Evolutionary conservation across 2,329 filamentous ascomycete genomes (phyloP).

Genomic region (Botrytis porri): DNA sequence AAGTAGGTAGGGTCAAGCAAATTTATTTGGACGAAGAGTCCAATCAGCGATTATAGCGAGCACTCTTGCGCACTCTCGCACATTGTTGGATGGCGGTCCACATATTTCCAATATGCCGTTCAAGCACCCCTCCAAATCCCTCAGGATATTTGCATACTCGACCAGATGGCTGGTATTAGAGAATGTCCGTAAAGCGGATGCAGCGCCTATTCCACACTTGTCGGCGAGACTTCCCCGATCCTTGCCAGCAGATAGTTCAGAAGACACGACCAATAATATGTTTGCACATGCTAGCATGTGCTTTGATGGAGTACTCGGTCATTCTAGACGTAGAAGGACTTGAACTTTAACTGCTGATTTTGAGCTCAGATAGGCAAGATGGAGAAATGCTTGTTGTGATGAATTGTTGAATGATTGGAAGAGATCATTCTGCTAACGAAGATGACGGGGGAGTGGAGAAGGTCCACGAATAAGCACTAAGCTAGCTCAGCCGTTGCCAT

Average conservation of each 20-base stretch:
- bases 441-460: constrained; percentile 8
- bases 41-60: constrained; percentile 1
- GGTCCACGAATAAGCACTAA: constrained; percentile 3
- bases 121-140: not conserved
- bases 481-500: not conserved
- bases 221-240: constrained; percentile 1
- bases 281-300: constrained; percentile 11
- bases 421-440: not conserved
- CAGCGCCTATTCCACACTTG: not conserved
- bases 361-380: not conserved
- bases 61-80: not conserved
- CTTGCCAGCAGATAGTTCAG: constrained; percentile 12
- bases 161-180: not conserved
- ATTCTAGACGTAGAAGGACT: not conserved
- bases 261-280: constrained; percentile 7
- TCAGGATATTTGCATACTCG: not conserved
- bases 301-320: constrained; percentile 7
- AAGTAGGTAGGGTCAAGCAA: not conserved
- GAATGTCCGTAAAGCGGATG: not conserved
- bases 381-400: not conserved
- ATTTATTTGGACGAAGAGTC: not conserved
- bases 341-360: not conserved
- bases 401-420: constrained; percentile 6
- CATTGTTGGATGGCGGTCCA: not conserved
- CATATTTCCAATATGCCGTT: not conserved